These are phyloP conservation scores for Amphicarpaea edgeworthii DNA, from an alignment of 306 rosid species.

Conservation along the genomic window DNA sequence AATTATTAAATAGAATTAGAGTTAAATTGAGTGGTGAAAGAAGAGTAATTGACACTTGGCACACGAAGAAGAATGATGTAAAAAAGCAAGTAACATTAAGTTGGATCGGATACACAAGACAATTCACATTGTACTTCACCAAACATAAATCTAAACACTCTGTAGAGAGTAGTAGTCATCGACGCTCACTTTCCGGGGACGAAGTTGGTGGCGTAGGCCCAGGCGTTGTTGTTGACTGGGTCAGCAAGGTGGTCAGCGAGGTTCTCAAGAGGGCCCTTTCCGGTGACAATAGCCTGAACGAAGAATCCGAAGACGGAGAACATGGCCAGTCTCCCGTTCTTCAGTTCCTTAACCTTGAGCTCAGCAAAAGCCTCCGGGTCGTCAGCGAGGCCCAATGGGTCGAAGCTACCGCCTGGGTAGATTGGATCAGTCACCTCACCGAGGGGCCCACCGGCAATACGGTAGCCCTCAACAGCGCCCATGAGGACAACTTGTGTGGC, in stretches of 20 bases:
- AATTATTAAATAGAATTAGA: not conserved
- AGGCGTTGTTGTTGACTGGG: slow-evolving; percentile 98
- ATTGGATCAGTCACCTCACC: slow-evolving; percentile 89
- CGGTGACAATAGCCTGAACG: slow-evolving; percentile 91
- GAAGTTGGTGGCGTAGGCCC: slow-evolving; percentile 93
- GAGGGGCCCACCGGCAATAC: slow-evolving; percentile 88
- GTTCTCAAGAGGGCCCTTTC: slow-evolving; percentile 91
- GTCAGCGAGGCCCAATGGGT: slow-evolving; percentile 91
- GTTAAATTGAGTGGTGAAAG: not conserved
- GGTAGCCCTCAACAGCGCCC: slow-evolving; percentile 95
- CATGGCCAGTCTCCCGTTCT: slow-evolving; percentile 93
- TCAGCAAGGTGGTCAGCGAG: slow-evolving; percentile 92
- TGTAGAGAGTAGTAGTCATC: not conserved
- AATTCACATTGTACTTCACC: slow-evolving; percentile 44
- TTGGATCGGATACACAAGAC: slow-evolving; percentile 30
- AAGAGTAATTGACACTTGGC: not conserved
- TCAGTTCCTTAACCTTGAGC: slow-evolving; percentile 88
- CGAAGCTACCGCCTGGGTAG: slow-evolving; percentile 98
- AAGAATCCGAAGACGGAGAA: slow-evolving; percentile 96
- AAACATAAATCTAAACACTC: slow-evolving; percentile 31
- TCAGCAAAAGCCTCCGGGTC: slow-evolving; percentile 97
- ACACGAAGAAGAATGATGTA: not conserved
- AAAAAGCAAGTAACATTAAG: slow-evolving; percentile 24
- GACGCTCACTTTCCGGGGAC: slow-evolving; percentile 88
- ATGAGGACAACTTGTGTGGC: slow-evolving; percentile 78